phyloP scores from a whole-genome alignment of 169 alveolate genomes.

The Cryptosporidium ryanae region DNA sequence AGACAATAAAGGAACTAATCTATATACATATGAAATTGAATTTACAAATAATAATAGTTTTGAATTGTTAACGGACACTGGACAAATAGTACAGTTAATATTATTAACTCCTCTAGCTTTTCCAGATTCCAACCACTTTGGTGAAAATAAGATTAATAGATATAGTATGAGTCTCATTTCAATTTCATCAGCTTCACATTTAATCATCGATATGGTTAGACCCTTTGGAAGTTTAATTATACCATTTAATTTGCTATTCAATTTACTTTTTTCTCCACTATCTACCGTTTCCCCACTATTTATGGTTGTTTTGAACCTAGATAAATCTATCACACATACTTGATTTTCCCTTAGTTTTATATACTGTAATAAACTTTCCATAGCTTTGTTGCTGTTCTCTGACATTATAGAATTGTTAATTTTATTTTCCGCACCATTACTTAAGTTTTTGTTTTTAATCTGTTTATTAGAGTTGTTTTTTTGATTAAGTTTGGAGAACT shows the following conservation, averaged over 20 bases:
- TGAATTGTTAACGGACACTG: slow-evolving; percentile 44
- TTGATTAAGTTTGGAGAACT: slow-evolving; percentile 27
- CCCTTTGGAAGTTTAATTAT: slow-evolving; percentile 80
- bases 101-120: not conserved
- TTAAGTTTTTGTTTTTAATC: not conserved
- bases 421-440: not conserved
- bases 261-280: not conserved
- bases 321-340: slow-evolving; percentile 42
- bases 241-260: slow-evolving; percentile 23
- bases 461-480: slow-evolving; percentile 22
- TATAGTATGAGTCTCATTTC: slow-evolving; percentile 79
- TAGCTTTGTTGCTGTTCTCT: slow-evolving; percentile 37
- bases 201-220: slow-evolving; percentile 79
- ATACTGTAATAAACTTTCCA: slow-evolving; percentile 70
- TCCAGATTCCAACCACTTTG: slow-evolving; percentile 5
- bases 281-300: not conserved
- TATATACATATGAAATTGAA: slow-evolving; percentile 83
- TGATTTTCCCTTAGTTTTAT: slow-evolving; percentile 45
- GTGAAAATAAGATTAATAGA: slow-evolving; percentile 78
- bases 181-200: slow-evolving; percentile 78
- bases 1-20: slow-evolving; percentile 77
- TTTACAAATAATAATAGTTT: slow-evolving; percentile 81
- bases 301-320: slow-evolving; percentile 41
- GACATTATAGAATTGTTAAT: slow-evolving; percentile 13
- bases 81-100: slow-evolving; percentile 16